These are phyloP conservation scores for Phytophthora macrochlamydospora DNA, from an alignment of 352 stramenopile species.

Conservation along the genomic window DNA sequence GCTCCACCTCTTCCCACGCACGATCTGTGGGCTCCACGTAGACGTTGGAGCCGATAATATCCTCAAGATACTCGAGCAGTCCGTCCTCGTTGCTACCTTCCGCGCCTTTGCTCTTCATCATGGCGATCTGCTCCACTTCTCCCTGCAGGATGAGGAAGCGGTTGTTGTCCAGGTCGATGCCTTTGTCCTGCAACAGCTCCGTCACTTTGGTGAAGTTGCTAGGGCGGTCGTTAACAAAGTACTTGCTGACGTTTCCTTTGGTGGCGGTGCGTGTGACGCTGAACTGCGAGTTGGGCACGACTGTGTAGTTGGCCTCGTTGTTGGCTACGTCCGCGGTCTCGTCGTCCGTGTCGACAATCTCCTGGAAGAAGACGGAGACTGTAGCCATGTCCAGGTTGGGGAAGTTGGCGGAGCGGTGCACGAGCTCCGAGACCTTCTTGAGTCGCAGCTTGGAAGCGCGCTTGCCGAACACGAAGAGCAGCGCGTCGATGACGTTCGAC, in stretches of 20 bases:
- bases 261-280: conserved; percentile 94
- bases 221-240: conserved; percentile 94
- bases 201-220: conserved; percentile 96
- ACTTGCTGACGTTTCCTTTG: conserved; percentile 96
- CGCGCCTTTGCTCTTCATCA: conserved; percentile 99
- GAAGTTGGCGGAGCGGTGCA: conserved; percentile 95
- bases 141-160: conserved; percentile 99
- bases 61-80: conserved; percentile 99
- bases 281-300: conserved; percentile 92
- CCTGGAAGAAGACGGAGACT: conserved; percentile 98
- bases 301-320: conserved; percentile 92
- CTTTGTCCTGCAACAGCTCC: conserved; percentile 92
- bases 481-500: conserved; percentile 99
- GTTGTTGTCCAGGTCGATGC: conserved; percentile 99
- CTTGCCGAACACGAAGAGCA: conserved; percentile 99
- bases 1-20: conserved; percentile 94
- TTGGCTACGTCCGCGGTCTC: conserved; percentile 17
- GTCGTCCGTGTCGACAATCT: conserved; percentile 92
- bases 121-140: conserved; percentile 98
- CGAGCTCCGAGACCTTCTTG: conserved; percentile 97
- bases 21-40: conserved; percentile 96
- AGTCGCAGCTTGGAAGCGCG: conserved; percentile 97
- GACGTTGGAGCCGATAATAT: conserved; percentile 99
- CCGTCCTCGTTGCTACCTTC: conserved; percentile 95
- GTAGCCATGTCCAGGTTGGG: conserved; percentile 92